Conservation (phyloP, 73 alveolate species). For the Stentor roeselii region DNA sequence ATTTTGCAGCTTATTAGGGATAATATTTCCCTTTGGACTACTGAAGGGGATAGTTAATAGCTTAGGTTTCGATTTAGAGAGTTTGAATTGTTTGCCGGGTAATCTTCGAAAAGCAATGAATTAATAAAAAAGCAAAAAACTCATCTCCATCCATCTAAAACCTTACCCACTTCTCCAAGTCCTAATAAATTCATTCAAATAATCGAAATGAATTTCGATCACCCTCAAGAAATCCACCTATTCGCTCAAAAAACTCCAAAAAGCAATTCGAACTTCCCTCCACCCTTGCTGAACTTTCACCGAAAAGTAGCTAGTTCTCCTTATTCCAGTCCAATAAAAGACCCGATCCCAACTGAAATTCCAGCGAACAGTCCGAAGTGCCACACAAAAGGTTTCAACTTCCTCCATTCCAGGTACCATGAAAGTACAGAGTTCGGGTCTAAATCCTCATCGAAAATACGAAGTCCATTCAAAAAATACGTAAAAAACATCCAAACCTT, state of each 20-base stretch:
- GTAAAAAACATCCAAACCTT: not conserved
- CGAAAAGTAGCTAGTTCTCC: not conserved
- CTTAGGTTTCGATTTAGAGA: not conserved
- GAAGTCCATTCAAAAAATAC: not conserved
- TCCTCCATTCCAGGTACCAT: not conserved
- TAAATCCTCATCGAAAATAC: not conserved
- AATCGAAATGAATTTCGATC: no score
- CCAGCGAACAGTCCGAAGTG: not conserved
- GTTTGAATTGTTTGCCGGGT: not conserved
- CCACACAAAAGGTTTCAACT: not conserved
- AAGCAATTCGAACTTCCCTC: not conserved
- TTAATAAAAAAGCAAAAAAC: not conserved
- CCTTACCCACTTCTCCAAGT: not conserved
- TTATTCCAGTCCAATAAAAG: not conserved
- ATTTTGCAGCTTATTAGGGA: slow-evolving; percentile 60
- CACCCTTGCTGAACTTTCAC: not conserved
- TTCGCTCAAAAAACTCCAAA: not conserved
- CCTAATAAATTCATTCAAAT: not conserved
- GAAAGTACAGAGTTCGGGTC: not conserved
- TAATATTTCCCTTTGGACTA: slow-evolving; percentile 68
- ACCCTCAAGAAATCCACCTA: no score
- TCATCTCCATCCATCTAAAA: not conserved
- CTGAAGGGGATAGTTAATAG: no score
- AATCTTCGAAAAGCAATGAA: not conserved
- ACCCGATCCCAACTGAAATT: slow-evolving; percentile 1